Percentiles rank a stretch among this genome's conserved stretches.
Evolutionary conservation across 2,329 filamentous ascomycete genomes (phyloP).

Genomic region (Acephala macrosclerotiorum): DNA sequence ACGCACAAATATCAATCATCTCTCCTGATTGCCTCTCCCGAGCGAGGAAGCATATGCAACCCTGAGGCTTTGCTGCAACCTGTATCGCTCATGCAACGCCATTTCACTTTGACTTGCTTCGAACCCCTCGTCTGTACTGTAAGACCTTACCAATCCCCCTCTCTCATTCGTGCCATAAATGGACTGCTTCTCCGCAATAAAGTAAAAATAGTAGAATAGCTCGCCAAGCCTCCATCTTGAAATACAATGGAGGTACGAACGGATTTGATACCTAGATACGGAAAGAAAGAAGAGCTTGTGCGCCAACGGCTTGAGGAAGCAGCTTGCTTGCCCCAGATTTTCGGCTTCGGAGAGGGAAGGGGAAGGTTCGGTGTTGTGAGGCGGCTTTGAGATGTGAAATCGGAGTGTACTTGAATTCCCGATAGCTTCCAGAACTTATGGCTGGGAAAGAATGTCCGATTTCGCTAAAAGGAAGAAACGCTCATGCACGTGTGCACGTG

Average conservation of each 20-base stretch:
- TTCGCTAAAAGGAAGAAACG: too few relatives aligned
- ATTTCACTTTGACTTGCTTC: too few relatives aligned
- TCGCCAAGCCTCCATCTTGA: not conserved
- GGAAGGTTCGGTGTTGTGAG: not conserved
- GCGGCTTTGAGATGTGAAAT: too few relatives aligned
- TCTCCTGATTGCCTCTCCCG: not conserved
- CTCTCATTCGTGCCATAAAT: not conserved
- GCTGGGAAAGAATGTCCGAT: too few relatives aligned
- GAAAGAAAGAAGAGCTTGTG: not conserved
- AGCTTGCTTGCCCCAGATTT: too few relatives aligned
- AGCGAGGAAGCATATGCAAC: too few relatives aligned
- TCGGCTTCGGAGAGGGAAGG: too few relatives aligned
- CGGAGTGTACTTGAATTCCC: too few relatives aligned
- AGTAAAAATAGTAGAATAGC: not conserved
- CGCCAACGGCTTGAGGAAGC: not conserved
- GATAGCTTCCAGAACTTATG: too few relatives aligned
- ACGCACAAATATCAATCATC: not conserved
- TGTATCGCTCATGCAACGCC: not conserved
- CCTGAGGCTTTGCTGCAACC: too few relatives aligned
- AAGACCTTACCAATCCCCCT: not conserved
- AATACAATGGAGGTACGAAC: not conserved
- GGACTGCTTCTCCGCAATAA: not conserved
- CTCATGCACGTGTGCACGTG: too few relatives aligned
- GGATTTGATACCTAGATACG: not conserved
- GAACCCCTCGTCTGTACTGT: not conserved